Conservation (phyloP, 1,284 basidiomycete species). For the Athelia sp. region DNA sequence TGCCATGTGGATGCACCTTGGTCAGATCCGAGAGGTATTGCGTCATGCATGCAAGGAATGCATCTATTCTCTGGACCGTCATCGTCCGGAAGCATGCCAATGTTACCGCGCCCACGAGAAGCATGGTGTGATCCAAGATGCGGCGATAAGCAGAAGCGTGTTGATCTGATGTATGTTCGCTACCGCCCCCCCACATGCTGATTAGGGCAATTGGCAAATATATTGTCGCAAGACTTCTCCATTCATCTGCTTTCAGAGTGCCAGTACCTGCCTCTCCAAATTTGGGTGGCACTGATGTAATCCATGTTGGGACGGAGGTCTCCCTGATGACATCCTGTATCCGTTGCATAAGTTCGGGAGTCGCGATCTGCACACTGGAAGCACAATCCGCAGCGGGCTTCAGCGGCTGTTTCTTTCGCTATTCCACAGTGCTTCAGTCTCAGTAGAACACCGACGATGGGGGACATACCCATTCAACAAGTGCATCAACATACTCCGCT, state of each 20-base stretch:
- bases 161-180: neutral
- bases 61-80: neutral
- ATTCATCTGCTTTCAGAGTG: conserved; percentile 28
- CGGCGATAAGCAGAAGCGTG: neutral
- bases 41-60: conserved; percentile 5
- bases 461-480: too few species aligned
- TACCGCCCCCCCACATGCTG: conserved; percentile 10
- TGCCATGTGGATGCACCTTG: conserved; percentile 8
- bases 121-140: conserved; percentile 11
- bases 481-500: too few species aligned
- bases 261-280: conserved; percentile 23
- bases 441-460: too few species aligned
- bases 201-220: conserved; percentile 27
- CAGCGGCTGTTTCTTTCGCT: too few species aligned
- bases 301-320: conserved; percentile 23
- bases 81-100: conserved; percentile 5
- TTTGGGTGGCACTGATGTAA: conserved; percentile 20
- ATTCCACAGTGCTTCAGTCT: too few species aligned
- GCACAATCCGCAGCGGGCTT: too few species aligned
- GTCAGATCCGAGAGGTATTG: conserved; percentile 6
- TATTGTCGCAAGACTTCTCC: conserved; percentile 23
- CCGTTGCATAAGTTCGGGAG: neutral
- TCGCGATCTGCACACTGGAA: too few species aligned
- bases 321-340: conserved; percentile 21
- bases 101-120: conserved; percentile 10